Evolutionary conservation across 2,329 filamentous ascomycete species (phyloP), one percentile per base, ranked within the genome.

Genomic region (Phyllachora maydis): DNA sequence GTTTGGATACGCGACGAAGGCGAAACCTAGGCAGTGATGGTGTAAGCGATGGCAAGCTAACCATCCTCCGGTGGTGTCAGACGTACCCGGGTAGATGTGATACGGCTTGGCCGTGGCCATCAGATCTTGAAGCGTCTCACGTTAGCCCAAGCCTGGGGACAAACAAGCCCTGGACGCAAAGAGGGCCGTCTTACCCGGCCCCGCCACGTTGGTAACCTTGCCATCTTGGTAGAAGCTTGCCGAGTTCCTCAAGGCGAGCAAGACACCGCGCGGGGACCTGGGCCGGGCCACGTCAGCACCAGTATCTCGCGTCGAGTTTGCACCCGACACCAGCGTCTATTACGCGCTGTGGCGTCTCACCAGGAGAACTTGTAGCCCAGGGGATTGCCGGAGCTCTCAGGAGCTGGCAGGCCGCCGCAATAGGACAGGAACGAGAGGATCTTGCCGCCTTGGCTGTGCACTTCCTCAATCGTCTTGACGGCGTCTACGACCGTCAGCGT

Each of bases 1-100:
- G 67, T 95, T 95, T 28, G 77, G 76, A 54, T 95, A 95, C 19
- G 75, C 81, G 35, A 93, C 82, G 38, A 91, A 85, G 24, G 75
- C 72, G 47, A 71, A 93, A 29, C 79, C 20, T 20, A 6, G 12
- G 12, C 6, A 6, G n/a, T n/a, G 10, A 6, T 11, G 19, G 19
- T 20, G 11, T 20, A 9, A 20, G 19, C 7, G 7, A 6, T 20
- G 6, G n/a, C n/a, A 20, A 20, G 7, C 19, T 11, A 9, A 20
- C n/a, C 10, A 6, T 6, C 6, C 6, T 6, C n/a, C 19, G 19
- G n/a, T n/a, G n/a, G n/a, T n/a, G n/a, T n/a, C n/a, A n/a, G n/a
- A n/a, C 19, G n/a, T 11, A 20, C 20, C 21, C 10, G 21, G 21
- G 15, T 23, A 23, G 47, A 75, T 71, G 42, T 58, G 60, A 52